Evolutionary conservation across 306 rosid species (phyloP), one percentile per base, ranked within the genome.

Genomic region (Rosa lucieae): DNA sequence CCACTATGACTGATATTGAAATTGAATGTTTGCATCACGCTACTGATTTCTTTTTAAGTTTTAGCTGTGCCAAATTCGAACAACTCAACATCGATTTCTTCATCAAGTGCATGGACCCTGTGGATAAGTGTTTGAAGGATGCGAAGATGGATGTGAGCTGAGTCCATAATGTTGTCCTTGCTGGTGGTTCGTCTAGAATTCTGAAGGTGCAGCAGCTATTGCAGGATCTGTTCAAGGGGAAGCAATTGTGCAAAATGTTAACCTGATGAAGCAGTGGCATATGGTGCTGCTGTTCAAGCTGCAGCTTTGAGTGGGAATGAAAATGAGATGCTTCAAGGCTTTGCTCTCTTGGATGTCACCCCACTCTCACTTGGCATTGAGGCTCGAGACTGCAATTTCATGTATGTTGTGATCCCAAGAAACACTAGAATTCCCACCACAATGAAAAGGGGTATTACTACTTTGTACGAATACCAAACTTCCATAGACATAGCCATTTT

Each of bases 101-200:
- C 29, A 17, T 5, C 13, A 70, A 47, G 11, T 21, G 56, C 6
- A 70, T 13, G 37, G 58, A 44, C 10, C 74, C 74, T 6, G 74
- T 70, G 58, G 21, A 5, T 1, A 26, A 21, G 58, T 70, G 74
- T 70, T 47, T 70, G 58, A 47, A 6, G 56, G 74, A 47, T 70
- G 58, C 74, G 6, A 5, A 70, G 0, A 46, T 70, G 20, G 43
- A 70, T 3, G 3, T 23, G 12, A 23, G 21, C 13, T 47, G 39
- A 1, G 74, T 47, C 12, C 6, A 70, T 2, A 58, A 70, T 6
- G 43, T 70, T 47, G 58, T 70, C 13, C 58, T 46, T 13, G 11
- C 21, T 46, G 74, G 59, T 70, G 43, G 74, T 4, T 70, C 59
- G 4, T 70, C 74, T 26, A 46, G 74, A 70, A 70, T 70, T 70